These are phyloP conservation scores for Septoria petroselini DNA, from an alignment of 2,329 filamentous ascomycete genomes.

Conservation along the genomic window DNA sequence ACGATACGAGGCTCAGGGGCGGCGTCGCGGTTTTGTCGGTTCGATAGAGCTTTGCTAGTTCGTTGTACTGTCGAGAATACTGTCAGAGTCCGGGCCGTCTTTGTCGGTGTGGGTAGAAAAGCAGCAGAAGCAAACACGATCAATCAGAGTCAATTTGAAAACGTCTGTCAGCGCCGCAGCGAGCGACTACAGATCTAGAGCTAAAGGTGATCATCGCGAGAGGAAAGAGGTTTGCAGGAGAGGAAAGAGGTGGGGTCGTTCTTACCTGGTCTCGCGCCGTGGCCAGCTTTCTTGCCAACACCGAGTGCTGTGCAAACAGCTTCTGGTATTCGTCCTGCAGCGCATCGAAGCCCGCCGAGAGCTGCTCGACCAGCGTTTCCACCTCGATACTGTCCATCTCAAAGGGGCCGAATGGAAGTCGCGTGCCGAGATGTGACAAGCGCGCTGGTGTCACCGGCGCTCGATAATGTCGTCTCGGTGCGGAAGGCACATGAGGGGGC, in stretches of 20 bases:
- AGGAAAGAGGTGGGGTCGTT: slow-evolving; percentile 3
- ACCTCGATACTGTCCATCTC: slow-evolving; percentile 21
- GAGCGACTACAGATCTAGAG: slow-evolving; percentile 52
- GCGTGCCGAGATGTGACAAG: slow-evolving; percentile 1
- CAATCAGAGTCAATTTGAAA: slow-evolving; percentile 46
- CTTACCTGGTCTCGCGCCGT: slow-evolving; percentile 51
- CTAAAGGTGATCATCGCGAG: slow-evolving; percentile 45
- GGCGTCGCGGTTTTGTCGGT: slow-evolving; percentile 29
- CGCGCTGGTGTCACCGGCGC: too few relatives aligned
- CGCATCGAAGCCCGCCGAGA: slow-evolving; percentile 46
- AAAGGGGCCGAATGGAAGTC: neutral
- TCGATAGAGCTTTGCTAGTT: slow-evolving; percentile 34
- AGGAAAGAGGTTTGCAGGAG: slow-evolving; percentile 15
- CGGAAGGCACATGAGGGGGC: too few relatives aligned
- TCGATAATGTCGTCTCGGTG: too few relatives aligned
- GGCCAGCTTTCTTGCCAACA: slow-evolving; percentile 48
- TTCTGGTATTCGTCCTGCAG: slow-evolving; percentile 49
- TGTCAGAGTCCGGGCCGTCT: slow-evolving; percentile 20
- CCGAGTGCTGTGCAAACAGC: slow-evolving; percentile 44
- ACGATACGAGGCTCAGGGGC: slow-evolving; percentile 36
- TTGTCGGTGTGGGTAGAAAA: neutral
- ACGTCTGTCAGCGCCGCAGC: slow-evolving; percentile 44
- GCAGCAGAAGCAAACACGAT: slow-evolving; percentile 13
- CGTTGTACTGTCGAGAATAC: slow-evolving; percentile 33
- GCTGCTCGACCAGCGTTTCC: slow-evolving; percentile 40